Percentiles rank a stretch among this genome's conserved stretches.
These are phyloP conservation scores for Wickerhamomyces tratensis DNA, from an alignment of 805 yeast species.

Conservation along the genomic window DNA sequence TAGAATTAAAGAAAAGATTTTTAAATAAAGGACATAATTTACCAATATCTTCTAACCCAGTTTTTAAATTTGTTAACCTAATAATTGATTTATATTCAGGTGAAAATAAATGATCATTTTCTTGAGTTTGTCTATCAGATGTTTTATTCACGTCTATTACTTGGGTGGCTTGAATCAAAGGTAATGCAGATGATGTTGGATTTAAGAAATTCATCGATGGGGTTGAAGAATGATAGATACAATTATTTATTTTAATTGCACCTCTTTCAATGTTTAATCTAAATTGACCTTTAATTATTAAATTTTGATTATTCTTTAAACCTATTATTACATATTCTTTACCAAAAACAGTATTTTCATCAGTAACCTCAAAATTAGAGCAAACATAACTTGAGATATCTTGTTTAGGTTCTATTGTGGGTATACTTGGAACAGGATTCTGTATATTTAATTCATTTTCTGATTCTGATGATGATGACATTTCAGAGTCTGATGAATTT, in stretches of 20 bases:
- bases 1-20: conserved; percentile 24
- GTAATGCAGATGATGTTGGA: conserved; percentile 26
- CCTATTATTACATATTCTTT: conserved; percentile 29
- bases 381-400: conserved; percentile 10
- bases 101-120: conserved; percentile 28
- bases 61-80: conserved; percentile 23
- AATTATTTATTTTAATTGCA: conserved; percentile 32
- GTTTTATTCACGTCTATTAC: conserved; percentile 22
- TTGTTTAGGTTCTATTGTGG: neutral
- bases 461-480: neutral
- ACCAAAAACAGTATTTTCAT: conserved; percentile 27
- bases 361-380: conserved; percentile 29
- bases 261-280: conserved; percentile 35
- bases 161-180: conserved; percentile 34
- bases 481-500: conserved; percentile 6
- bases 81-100: conserved; percentile 33
- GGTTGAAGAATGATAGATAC: conserved; percentile 20
- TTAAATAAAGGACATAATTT: conserved; percentile 34
- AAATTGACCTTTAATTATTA: conserved; percentile 40
- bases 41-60: conserved; percentile 39
- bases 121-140: conserved; percentile 19
- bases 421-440: neutral
- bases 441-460: neutral
- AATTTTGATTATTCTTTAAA: conserved; percentile 29
- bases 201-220: conserved; percentile 24